Evolutionary conservation across 2,329 filamentous ascomycete genomes (phyloP).

Genomic region (Diaporthe sp.): DNA sequence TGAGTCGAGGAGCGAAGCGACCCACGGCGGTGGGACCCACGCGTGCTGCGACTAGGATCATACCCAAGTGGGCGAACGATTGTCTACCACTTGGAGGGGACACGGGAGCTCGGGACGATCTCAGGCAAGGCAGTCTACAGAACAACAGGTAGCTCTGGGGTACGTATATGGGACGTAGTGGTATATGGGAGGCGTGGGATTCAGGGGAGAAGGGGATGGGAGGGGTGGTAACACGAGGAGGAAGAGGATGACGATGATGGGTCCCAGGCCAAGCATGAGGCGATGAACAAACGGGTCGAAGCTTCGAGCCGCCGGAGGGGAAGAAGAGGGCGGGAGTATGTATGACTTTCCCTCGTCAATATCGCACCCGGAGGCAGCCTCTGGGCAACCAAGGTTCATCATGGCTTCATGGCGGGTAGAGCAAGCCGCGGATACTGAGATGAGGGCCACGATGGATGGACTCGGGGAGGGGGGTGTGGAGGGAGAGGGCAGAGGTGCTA

Average conservation of each 20-base stretch:
- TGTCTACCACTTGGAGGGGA: constrained; percentile 23
- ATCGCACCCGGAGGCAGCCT: not conserved
- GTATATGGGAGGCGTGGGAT: not conserved
- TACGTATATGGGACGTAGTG: not conserved
- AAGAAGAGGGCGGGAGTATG: not conserved
- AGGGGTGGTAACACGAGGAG: constrained; percentile 16
- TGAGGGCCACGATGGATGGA: constrained; percentile 3
- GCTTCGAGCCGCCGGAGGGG: constrained; percentile 8
- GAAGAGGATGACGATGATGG: constrained; percentile 26
- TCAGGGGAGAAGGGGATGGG: not conserved
- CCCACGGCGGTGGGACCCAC: constrained; percentile 37
- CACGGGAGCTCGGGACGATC: constrained; percentile 28
- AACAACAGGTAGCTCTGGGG: not conserved
- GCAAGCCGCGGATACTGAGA: not conserved
- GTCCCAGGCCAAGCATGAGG: constrained; percentile 10
- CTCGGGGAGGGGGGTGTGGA: not conserved
- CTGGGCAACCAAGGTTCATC: not conserved
- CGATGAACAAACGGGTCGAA: not conserved
- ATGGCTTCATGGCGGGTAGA: constrained; percentile 2
- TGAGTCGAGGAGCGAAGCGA: constrained; percentile 34
- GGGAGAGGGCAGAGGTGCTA: not conserved
- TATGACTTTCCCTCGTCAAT: not conserved
- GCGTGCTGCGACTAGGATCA: constrained; percentile 34
- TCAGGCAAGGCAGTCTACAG: constrained; percentile 24
- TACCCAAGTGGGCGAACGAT: constrained; percentile 27